Percentiles rank a stretch among this genome's conserved stretches.
These are phyloP conservation scores for Phytophthora rubi DNA, from an alignment of 352 stramenopile species.

Conservation along the genomic window DNA sequence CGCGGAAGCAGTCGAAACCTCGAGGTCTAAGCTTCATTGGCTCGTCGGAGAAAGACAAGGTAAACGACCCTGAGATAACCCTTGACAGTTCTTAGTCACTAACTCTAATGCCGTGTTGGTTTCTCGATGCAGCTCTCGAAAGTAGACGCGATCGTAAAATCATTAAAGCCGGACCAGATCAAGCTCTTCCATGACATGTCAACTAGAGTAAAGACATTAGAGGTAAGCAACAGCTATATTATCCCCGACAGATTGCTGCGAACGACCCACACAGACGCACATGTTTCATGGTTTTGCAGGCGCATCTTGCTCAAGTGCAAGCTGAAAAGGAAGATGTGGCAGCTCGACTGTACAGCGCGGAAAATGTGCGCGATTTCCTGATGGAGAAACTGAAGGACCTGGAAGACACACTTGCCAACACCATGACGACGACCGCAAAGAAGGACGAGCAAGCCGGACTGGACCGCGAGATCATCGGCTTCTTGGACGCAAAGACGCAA, in stretches of 20 bases:
- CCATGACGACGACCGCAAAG: constrained; percentile 59
- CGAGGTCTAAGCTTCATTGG: constrained; percentile 48
- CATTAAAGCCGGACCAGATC: constrained; percentile 83
- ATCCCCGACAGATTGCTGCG: background rate
- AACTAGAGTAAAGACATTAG: constrained; percentile 70
- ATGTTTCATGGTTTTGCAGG: constrained; percentile 24
- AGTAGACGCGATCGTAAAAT: constrained; percentile 80
- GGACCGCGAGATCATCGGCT: constrained; percentile 87
- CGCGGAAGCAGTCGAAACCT: constrained; percentile 28
- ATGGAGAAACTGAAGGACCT: constrained; percentile 87
- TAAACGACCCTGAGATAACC: background rate
- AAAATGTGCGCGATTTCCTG: constrained; percentile 84
- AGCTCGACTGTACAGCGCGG: constrained; percentile 69
- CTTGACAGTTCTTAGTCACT: background rate
- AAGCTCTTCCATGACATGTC: constrained; percentile 89
- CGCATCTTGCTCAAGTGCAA: constrained; percentile 66
- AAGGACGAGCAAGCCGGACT: constrained; percentile 73
- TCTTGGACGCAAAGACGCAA: constrained; percentile 79
- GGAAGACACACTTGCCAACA: constrained; percentile 64
- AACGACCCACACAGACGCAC: background rate
- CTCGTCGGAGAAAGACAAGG: constrained; percentile 50
- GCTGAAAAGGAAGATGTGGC: constrained; percentile 82
- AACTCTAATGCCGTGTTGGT: background rate
- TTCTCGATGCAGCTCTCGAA: constrained; percentile 55
- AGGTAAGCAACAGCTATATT: constrained; percentile 41